Evolutionary conservation across 2,329 filamentous ascomycete genomes (phyloP), one percentile per base, ranked within the genome.

Genomic region (Hymenoscyphus scutula): DNA sequence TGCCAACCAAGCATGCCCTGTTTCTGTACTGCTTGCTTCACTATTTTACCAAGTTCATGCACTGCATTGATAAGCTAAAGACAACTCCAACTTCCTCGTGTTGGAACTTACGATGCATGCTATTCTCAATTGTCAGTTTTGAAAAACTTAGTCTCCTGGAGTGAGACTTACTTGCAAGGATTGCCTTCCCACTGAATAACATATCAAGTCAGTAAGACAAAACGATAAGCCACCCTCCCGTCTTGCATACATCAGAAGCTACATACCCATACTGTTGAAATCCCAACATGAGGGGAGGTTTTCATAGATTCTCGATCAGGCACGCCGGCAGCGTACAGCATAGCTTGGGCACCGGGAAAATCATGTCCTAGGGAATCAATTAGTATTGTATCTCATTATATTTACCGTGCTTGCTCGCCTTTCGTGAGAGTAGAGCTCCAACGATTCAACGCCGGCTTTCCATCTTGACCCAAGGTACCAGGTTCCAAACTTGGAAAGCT

Each of bases 301-400:
- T 94, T 93, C 91, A 98, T 96, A 72, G 88, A 86, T 61, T 95
- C 82, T 71, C 86, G 83, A 73, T 92, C 85, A 1, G 92, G 91
- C 37, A 98, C 90, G 27, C 94, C 94, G 8, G 94, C 92, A 15
- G 90, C 93, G 77, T 96, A 98, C 25, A 98, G 84, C 94, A 97
- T 97, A 51, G 94, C 92, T 84, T 96, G 91, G 55, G 94, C 92
- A 30, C 91, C 94, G 0, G 94, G 93, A 71, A 91, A 96, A 76
- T 97, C 92, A 87, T 97, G 91, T 61, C 84, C 90, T 62, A 45
- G 1, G n/a, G 23, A n/a, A n/a, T n/a, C 6, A 7, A 19, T 48
- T 3, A 48, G 41, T 25, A 25, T 25, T 10, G 7, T 48, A 48
- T 48, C 19, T 19, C 13, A 23, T 45, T 10, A 8, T 3, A 45